A percentile compares a stretch with the other conserved stretches of the same genome.
phyloP scores from a whole-genome alignment of 371 early-diverging fungal species.

The Basidiobolus meristosporus region DNA sequence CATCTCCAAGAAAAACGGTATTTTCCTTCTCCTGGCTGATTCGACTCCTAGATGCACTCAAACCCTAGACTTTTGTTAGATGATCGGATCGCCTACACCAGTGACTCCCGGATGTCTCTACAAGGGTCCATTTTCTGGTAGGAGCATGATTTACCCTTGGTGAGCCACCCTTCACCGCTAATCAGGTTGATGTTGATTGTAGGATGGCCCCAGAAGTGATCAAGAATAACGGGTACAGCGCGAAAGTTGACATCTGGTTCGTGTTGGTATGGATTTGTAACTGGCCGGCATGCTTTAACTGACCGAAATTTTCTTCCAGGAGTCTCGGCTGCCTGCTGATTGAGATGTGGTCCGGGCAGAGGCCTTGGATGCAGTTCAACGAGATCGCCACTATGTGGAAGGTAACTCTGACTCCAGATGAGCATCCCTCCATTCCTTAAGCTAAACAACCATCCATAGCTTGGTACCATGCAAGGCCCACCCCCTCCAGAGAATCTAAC shows the following conservation, averaged over 20 bases:
- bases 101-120: slow-evolving; percentile 16
- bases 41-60: too few species aligned
- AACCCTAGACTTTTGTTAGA: slow-evolving; percentile 10
- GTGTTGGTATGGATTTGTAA: slow-evolving; percentile 70
- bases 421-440: not conserved
- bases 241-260: slow-evolving; percentile 51
- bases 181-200: slow-evolving; percentile 7
- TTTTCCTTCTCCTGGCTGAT: too few species aligned
- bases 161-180: too few species aligned
- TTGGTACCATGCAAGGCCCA: slow-evolving; percentile 30
- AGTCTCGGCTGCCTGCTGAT: slow-evolving; percentile 69
- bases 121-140: slow-evolving; percentile 56
- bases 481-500: slow-evolving; percentile 45
- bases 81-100: slow-evolving; percentile 7
- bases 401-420: slow-evolving; percentile 17
- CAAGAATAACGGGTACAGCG: slow-evolving; percentile 51
- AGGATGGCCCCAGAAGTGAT: slow-evolving; percentile 97
- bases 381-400: slow-evolving; percentile 53
- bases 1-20: slow-evolving; percentile 61
- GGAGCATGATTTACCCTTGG: slow-evolving; percentile 9
- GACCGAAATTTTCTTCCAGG: slow-evolving; percentile 30
- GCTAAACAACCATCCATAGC: slow-evolving; percentile 4
- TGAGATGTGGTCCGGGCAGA: slow-evolving; percentile 81
- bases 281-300: slow-evolving; percentile 72
- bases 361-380: slow-evolving; percentile 56